Base-by-base conservation (phyloP, 2,329 filamentous ascomycete genomes). In the Claviceps fusiformis region DNA sequence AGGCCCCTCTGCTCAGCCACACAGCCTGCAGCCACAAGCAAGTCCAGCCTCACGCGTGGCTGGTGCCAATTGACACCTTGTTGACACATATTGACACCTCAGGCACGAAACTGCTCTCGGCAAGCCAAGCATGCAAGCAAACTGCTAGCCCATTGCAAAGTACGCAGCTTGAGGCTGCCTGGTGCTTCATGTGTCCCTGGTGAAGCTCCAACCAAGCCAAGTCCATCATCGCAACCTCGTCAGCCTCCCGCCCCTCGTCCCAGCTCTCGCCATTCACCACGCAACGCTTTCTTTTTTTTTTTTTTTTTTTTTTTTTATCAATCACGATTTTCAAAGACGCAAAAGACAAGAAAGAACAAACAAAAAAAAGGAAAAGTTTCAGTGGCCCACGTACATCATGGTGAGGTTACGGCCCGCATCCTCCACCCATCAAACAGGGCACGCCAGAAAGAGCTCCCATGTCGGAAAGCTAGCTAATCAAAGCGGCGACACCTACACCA, bases 171-270 rank as follows among this genome's bases (percentile, higher is more conserved):
- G 7, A 55, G 41, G 54, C 41, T 55, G 54, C 54, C 54, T 55
- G 41, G 48, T 55, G 31, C 39, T 54, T 19, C 19, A 43, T 46
- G 49, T 46, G 49, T 57, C 48, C 33, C 27, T 55, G 59, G 56
- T 58, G 60, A 64, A 68, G 66, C 67, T 68, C 64, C 67, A 24
- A 24, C 24, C 24, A 24, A 24, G 24, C 24, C 24, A 62, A 57
- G 44, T 9, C 53, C 62, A 29, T 29, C 44, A 46, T 46, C 44
- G 27, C 44, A 29, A 33, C 44, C 44, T 46, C 44, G 27, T 46
- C 44, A 29, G 44, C 24, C 44, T 29, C 13, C 24, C 15, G 24
- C 24, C 44, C 24, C 24, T 8, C 24, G 24, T 15, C 19, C 24
- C 44, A 46, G 24, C 44, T 46, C 44, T 46, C 24, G 44, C 44